phyloP scores from a whole-genome alignment of 169 alveolate species.

The Eimeria zaria region DNA sequence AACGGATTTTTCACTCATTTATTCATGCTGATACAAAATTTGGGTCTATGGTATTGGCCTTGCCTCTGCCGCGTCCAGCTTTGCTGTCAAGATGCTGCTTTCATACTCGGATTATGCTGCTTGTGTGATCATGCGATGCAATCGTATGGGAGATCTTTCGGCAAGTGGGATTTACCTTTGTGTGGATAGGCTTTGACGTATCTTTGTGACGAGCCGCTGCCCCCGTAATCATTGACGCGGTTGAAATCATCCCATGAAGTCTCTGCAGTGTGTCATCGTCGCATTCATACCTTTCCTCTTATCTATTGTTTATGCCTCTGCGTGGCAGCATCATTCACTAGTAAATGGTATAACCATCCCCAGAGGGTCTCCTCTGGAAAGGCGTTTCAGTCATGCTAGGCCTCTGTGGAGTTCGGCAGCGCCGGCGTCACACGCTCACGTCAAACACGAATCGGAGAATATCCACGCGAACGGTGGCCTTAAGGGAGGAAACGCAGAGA shows the following conservation, averaged over 20 bases:
- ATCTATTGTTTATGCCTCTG: neutral
- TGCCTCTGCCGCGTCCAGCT: neutral
- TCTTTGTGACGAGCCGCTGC: neutral
- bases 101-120: neutral
- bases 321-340: neutral
- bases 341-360: neutral
- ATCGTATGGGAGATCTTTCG: neutral
- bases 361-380: neutral
- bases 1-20: neutral
- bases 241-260: neutral
- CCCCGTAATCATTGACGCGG: neutral
- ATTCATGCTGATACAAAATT: neutral
- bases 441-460: neutral
- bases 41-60: neutral
- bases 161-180: neutral
- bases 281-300: neutral
- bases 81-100: neutral
- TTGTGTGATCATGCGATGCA: neutral
- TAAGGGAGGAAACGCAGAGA: neutral
- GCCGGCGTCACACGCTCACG: neutral
- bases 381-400: neutral
- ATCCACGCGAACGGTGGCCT: neutral
- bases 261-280: neutral
- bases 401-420: neutral
- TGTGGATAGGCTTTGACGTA: neutral